Conservation (phyloP, 768 basidiomycete genomes). For the Auriscalpium orientale region DNA sequence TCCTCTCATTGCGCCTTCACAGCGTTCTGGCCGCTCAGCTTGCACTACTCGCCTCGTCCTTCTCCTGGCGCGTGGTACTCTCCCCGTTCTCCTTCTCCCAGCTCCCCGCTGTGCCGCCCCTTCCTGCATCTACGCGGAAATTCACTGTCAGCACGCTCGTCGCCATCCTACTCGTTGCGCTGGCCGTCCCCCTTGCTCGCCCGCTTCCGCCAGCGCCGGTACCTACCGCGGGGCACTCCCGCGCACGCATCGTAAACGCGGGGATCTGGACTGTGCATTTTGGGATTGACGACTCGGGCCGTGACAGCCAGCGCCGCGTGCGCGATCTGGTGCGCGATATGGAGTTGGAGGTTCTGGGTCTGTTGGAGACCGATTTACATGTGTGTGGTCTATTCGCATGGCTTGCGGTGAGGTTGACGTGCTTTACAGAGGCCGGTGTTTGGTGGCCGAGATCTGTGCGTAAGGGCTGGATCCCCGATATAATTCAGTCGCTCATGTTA, state of each 20-base stretch:
- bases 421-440: conserved; percentile 53
- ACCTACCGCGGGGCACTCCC: conserved; percentile 45
- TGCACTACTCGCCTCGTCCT: conserved; percentile 39
- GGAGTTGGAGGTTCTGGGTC: conserved; percentile 77
- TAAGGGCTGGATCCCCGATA: conserved; percentile 11
- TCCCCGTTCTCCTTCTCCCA: neutral
- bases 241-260: conserved; percentile 62
- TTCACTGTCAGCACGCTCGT: conserved; percentile 12
- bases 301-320: conserved; percentile 66
- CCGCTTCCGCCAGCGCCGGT: conserved; percentile 2
- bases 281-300: conserved; percentile 66
- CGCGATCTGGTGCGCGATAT: conserved; percentile 63
- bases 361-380: conserved; percentile 81
- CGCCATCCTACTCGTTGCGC: conserved; percentile 11
- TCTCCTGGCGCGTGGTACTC: conserved; percentile 28
- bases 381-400: conserved; percentile 34
- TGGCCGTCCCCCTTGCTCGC: conserved; percentile 12
- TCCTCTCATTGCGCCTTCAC: neutral
- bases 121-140: conserved; percentile 1
- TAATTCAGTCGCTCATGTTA: neutral
- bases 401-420: neutral
- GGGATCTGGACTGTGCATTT: conserved; percentile 95
- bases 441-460: conserved; percentile 79
- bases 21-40: conserved; percentile 54
- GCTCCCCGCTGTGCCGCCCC: neutral